A percentile compares a stretch with the other conserved stretches of the same genome.
Conservation (phyloP, 73 alveolate genomes). For the Tetrahymena thermophila region DNA sequence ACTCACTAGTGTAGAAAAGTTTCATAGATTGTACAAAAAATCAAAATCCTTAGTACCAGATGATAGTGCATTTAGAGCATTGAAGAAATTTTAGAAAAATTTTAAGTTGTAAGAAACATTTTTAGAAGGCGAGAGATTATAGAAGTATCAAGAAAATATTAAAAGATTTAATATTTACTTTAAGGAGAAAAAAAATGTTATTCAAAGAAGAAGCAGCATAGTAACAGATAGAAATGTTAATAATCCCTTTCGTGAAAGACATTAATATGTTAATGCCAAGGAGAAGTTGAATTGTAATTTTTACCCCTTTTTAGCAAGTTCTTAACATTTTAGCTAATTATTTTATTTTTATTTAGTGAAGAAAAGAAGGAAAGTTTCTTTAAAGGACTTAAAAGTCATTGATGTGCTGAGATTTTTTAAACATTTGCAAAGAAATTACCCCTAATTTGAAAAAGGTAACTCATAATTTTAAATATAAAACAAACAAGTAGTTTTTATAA, state of each 20-base stretch:
- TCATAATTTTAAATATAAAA: background rate
- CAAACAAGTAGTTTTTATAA: background rate
- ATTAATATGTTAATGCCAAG: background rate
- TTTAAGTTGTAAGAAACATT: slow-evolving; percentile 29
- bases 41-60: background rate
- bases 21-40: background rate
- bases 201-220: background rate
- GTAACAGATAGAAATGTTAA: background rate
- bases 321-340: too few species aligned
- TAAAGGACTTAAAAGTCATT: background rate
- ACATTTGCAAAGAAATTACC: background rate
- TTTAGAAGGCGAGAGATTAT: slow-evolving; percentile 25
- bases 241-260: background rate
- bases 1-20: background rate
- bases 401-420: background rate
- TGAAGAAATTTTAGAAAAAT: background rate
- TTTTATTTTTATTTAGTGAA: background rate
- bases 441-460: background rate
- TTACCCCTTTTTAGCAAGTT: background rate
- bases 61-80: background rate
- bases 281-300: background rate
- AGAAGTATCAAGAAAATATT: slow-evolving; percentile 4
- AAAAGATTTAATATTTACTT: background rate
- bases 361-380: background rate
- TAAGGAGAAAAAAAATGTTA: background rate